These are phyloP conservation scores for Pseudogymnoascus sp. DNA, from an alignment of 2,329 filamentous ascomycete species.

Conservation along the genomic window DNA sequence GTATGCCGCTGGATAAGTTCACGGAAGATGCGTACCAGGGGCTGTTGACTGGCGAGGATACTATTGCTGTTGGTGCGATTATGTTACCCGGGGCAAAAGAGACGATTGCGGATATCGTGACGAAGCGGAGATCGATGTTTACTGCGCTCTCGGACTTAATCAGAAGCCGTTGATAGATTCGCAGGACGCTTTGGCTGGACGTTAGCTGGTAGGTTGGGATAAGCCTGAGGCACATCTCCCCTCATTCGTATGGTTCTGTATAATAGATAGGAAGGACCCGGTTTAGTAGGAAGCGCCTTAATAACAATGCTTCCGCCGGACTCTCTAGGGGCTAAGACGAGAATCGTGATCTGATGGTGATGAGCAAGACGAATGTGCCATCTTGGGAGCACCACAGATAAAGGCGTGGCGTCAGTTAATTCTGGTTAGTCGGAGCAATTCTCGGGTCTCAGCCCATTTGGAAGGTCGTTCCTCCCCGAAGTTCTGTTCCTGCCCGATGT, in stretches of 20 bases:
- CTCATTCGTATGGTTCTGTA: not conserved
- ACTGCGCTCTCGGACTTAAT: not conserved
- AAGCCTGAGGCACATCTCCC: not conserved
- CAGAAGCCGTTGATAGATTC: not conserved
- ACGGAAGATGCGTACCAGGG: constrained; percentile 28
- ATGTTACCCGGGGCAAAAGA: not conserved
- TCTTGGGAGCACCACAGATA: not conserved
- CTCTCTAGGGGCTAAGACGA: not conserved
- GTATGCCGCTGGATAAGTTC: constrained; percentile 41
- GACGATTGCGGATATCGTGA: not conserved
- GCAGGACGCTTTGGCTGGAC: not conserved
- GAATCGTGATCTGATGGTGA: not conserved
- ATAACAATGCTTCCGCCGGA: not conserved
- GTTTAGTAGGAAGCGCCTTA: not conserved
- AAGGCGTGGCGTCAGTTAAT: not conserved
- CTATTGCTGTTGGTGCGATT: constrained; percentile 17
- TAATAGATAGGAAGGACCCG: not conserved
- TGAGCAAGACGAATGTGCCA: not conserved
- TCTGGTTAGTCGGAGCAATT: not conserved
- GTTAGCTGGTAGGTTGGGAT: not conserved
- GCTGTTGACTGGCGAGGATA: constrained; percentile 15
- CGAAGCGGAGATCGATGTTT: not conserved
- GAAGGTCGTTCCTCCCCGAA: not conserved
- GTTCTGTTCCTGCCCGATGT: not conserved
- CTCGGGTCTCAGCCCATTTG: not conserved